Evolutionary conservation across 2,329 filamentous ascomycete genomes (phyloP), one percentile per base, ranked within the genome.

Genomic region (Fusarium azukiicola): DNA sequence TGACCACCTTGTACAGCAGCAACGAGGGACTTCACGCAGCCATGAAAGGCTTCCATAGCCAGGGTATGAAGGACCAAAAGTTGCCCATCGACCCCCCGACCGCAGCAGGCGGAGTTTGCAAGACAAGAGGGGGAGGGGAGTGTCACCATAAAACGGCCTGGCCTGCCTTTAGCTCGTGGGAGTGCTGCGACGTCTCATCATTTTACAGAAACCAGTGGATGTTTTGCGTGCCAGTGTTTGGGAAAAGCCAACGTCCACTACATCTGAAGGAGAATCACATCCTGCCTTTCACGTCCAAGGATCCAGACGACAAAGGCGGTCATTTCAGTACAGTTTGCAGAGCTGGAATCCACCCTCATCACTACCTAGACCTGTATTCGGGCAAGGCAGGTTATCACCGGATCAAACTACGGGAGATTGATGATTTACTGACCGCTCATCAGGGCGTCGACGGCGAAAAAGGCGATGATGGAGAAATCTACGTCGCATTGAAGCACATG

Each of bases 401-500:
- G 6, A 36, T 5, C 19, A 56, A 9, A 9, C 19, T 13, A 38
- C 52, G 36, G 5, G 2, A 5, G 9, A 13, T 32, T 56, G 5
- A 56, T n/a, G 4, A 38, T 32, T 32, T 32, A 32, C 27, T 32
- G 27, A 38, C 52, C 12, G 6, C 23, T 21, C 36, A 56, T 17
- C 42, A 63, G 38, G 21, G 14, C 3, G 38, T 19, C 44, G 13
- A 46, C 44, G 13, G 44, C 44, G 13, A 46, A 46, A 46, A 46
- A 32, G 27, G 27, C 44, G 50, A 11, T 12, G 46, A 2, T 6
- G 3, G 46, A 5, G 44, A 69, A 12, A 32, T 50, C 0, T 23
- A 16, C 4, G 76, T 79, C 9, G 77, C 77, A 42, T 61, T 79
- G 0, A 79, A 79, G 40, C 58, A 79, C 4, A 21, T 79, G n/a